These are phyloP conservation scores for Zalerion maritima DNA, from an alignment of 495 filamentous ascomycete genomes.

Conservation along the genomic window DNA sequence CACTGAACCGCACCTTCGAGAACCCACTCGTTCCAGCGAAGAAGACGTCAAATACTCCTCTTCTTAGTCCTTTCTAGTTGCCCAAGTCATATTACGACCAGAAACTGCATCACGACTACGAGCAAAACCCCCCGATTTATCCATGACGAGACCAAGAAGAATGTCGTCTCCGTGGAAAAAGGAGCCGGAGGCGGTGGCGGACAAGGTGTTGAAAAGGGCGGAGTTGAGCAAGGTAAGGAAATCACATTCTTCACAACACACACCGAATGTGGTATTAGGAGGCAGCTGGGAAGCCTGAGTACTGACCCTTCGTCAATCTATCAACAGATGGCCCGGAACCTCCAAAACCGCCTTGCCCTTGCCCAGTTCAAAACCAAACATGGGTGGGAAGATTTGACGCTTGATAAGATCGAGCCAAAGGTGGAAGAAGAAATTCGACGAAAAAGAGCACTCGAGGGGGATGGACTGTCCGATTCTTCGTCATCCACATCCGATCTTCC, in stretches of 20 bases:
- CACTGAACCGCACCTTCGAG: no score
- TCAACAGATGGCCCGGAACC: slow-evolving; percentile 67
- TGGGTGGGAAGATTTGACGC: slow-evolving; percentile 65
- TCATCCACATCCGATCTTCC: slow-evolving; percentile 52
- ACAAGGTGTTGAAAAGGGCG: slow-evolving; percentile 53
- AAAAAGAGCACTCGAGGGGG: slow-evolving; percentile 46
- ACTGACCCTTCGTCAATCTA: slow-evolving; percentile 8
- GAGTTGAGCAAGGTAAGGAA: slow-evolving; percentile 70
- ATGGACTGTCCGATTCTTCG: slow-evolving; percentile 63
- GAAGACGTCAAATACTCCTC: no score
- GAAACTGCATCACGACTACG: slow-evolving; percentile 9
- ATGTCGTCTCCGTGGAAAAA: slow-evolving; percentile 44
- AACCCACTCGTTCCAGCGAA: no score
- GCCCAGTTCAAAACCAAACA: slow-evolving; percentile 94
- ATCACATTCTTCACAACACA: slow-evolving; percentile 2
- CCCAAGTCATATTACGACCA: slow-evolving; percentile 14
- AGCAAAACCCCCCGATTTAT: slow-evolving; percentile 5
- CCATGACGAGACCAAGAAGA: slow-evolving; percentile 16
- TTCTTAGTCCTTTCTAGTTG: slow-evolving; percentile 9
- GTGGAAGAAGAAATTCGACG: slow-evolving; percentile 58
- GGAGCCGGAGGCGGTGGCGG: slow-evolving; percentile 51
- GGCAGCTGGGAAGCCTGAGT: slow-evolving; percentile 1
- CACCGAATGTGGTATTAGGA: background rate
- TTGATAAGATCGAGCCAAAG: slow-evolving; percentile 59
- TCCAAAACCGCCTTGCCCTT: slow-evolving; percentile 85